Evolutionary conservation across 768 basidiomycete species (phyloP), one percentile per base, ranked within the genome.

Genomic region (Leccinum barrowsii): DNA sequence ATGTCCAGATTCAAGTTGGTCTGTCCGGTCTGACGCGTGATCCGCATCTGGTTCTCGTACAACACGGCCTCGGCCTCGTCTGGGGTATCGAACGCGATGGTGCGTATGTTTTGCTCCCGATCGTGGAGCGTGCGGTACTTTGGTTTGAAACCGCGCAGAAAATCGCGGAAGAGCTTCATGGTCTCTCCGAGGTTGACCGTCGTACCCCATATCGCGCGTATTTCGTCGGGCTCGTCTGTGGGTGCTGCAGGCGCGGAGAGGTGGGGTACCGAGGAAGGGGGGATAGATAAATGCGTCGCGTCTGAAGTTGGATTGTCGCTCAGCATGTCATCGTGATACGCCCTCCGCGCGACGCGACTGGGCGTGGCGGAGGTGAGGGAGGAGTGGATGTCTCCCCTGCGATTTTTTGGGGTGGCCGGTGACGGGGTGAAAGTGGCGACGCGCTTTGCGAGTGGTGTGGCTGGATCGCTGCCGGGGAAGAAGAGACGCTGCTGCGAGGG

Each of bases 161-260:
- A 98, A 37, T 90, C 86, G 53, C 86, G 83, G 77, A 98, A 98
- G 19, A 88, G 74, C 66, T 86, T 88, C 91, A 98, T 97, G 12
- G 91, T 89, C 71, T 96, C 90, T 3, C 85, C 82, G 26, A 99
- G 80, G 63, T 92, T 90, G 66, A 99, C 94, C 2, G 92, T 95
- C 0, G 97, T 99, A 30, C 97, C 97, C 96, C 97, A 99, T 60
- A 99, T 92, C 22, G 93, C 94, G 55, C 91, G 82, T 52, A 93
- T 89, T 63, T 91, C 91, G 57, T 91, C 90, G 0, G 87, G 88
- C 55, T 88, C 87, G 59, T 88, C 90, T 12, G 82, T 84, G 13
- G 82, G 84, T 1, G 71, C 79, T 28, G 77, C 81, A 15, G 81
- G 85, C 7, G 80, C 89, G 54, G 87, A 90, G 44, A 86, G 82